Conservation (phyloP, 148 eudicot species). For the Spergularia bocconei region DNA sequence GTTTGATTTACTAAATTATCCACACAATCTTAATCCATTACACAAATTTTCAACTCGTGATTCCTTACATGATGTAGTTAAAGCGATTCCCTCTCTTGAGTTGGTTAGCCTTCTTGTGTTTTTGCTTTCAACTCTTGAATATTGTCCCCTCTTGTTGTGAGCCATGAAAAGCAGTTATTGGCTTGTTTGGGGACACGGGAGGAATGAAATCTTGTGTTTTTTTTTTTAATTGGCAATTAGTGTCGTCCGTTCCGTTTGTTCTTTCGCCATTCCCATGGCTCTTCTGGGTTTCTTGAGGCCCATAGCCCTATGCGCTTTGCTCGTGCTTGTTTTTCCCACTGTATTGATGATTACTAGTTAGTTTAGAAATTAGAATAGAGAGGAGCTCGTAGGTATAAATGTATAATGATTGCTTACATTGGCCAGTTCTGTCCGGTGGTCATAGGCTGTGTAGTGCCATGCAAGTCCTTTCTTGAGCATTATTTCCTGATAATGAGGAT, state of each 20-base stretch:
- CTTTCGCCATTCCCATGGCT: constrained; percentile 95
- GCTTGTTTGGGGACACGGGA: not conserved
- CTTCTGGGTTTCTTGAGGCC: constrained; percentile 78
- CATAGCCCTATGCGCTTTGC: constrained; percentile 75
- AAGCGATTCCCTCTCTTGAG: not conserved
- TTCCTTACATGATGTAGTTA: not conserved
- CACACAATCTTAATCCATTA: not conserved
- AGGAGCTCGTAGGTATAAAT: not conserved
- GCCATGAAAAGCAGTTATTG: not conserved
- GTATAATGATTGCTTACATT: constrained; percentile 50
- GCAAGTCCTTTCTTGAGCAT: constrained; percentile 95
- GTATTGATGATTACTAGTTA: constrained; percentile 7
- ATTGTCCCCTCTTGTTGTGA: constrained; percentile 6
- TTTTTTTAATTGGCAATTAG: not conserved
- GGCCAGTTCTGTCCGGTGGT: constrained; percentile 62
- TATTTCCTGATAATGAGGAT: constrained; percentile 41
- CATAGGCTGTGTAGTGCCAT: constrained; percentile 91
- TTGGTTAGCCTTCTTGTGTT: not conserved
- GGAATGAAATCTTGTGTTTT: not conserved
- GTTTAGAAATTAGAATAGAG: not conserved
- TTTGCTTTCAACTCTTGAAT: not conserved
- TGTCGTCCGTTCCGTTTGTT: constrained; percentile 48
- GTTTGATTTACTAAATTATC: not conserved
- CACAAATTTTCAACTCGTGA: constrained; percentile 2
- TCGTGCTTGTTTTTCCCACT: constrained; percentile 92